These are phyloP conservation scores for Populus deltoides DNA, from an alignment of 345 rosid genomes.

Conservation along the genomic window DNA sequence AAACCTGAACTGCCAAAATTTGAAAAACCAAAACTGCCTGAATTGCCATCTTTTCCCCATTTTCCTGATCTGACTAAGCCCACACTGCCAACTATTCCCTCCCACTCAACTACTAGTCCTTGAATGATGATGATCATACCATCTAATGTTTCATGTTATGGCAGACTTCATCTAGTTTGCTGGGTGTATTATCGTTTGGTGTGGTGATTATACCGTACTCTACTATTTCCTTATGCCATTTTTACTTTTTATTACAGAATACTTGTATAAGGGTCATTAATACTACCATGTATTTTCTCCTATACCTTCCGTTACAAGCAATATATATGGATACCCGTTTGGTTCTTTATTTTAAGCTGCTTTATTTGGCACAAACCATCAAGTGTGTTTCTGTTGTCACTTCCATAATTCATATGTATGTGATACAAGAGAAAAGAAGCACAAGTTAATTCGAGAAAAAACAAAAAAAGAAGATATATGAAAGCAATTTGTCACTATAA, in stretches of 20 bases:
- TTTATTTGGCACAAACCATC: neutral
- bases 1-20: neutral
- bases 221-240: neutral
- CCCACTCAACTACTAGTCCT: constrained; percentile 12
- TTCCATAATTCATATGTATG: neutral
- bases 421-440: neutral
- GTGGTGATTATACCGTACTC: neutral
- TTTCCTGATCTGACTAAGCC: neutral
- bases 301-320: neutral
- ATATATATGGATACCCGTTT: neutral
- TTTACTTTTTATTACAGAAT: neutral
- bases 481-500: too few species aligned
- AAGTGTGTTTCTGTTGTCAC: neutral
- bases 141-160: neutral
- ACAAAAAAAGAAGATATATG: too few species aligned
- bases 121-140: neutral
- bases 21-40: neutral
- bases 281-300: neutral
- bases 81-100: constrained; percentile 14
- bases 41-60: neutral
- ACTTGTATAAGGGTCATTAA: neutral
- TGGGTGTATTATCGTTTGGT: neutral
- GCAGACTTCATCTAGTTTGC: neutral
- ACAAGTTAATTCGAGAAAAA: too few species aligned
- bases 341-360: neutral